Conservation (phyloP, 495 filamentous ascomycete genomes). For the Parmelia sp. region DNA sequence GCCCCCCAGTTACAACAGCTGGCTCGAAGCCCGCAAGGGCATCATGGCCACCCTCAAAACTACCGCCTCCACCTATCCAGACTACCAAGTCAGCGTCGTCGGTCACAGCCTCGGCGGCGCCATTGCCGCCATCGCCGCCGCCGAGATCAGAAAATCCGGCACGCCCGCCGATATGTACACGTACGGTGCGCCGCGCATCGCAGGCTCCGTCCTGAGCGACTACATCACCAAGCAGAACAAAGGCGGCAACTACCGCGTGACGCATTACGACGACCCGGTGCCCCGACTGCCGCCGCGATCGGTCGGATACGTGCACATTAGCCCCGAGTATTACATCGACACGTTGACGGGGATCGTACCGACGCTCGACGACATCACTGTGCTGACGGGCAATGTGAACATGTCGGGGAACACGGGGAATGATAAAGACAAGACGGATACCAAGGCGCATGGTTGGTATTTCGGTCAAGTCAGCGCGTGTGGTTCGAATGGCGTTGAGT, state of each 20-base stretch:
- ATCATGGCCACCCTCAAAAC: constrained; percentile 39
- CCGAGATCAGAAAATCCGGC: constrained; percentile 48
- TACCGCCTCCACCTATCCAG: constrained; percentile 36
- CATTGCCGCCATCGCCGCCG: constrained; percentile 54
- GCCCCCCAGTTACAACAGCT: constrained; percentile 37
- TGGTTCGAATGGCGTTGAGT: constrained; percentile 16
- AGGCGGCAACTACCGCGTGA: constrained; percentile 55
- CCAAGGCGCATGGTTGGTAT: constrained; percentile 43
- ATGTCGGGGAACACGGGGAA: constrained; percentile 40
- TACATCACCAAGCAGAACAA: constrained; percentile 46
- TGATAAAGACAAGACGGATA: constrained; percentile 22
- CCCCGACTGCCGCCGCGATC: constrained; percentile 54
- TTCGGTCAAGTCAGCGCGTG: constrained; percentile 31
- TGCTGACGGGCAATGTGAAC: constrained; percentile 35
- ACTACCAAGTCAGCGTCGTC: constrained; percentile 50
- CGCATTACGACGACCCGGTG: constrained; percentile 61
- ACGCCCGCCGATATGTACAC: constrained; percentile 48
- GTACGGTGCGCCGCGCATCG: constrained; percentile 63
- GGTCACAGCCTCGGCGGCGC: constrained; percentile 69
- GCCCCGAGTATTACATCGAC: constrained; percentile 62
- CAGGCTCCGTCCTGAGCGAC: constrained; percentile 48
- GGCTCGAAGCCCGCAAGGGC: constrained; percentile 39
- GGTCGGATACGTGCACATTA: constrained; percentile 54
- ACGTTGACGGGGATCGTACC: constrained; percentile 35
- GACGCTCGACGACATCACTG: constrained; percentile 38